phyloP scores from a whole-genome alignment of 1,139 yeast species.

The Geotrichum aggregatum region DNA sequence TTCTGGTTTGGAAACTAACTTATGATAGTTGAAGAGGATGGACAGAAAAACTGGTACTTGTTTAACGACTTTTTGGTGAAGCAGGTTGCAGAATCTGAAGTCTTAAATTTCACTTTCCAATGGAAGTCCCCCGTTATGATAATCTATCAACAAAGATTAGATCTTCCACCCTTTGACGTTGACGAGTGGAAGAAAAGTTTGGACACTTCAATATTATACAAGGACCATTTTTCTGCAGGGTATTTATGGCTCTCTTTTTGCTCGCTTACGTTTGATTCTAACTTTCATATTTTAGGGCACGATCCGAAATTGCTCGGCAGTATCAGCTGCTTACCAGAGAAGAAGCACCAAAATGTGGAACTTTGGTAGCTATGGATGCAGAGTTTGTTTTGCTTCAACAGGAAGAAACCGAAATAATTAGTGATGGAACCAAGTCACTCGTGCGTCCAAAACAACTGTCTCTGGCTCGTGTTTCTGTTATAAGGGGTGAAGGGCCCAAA shows the following conservation, averaged over 20 bases:
- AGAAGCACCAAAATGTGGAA: constrained; percentile 72
- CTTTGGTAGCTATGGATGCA: constrained; percentile 89
- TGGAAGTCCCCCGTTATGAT: constrained; percentile 86
- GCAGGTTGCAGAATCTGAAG: constrained; percentile 64
- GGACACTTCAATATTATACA: constrained; percentile 62
- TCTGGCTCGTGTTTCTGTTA: constrained; percentile 83
- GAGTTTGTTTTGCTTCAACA: constrained; percentile 84
- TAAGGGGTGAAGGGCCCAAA: constrained; percentile 68
- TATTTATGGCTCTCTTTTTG: neutral
- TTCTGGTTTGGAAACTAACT: neutral
- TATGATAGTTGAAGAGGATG: constrained; percentile 37
- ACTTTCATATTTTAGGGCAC: constrained; percentile 33
- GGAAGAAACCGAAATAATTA: constrained; percentile 72
- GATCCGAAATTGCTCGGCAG: constrained; percentile 57
- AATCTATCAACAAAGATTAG: constrained; percentile 49
- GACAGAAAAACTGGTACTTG: constrained; percentile 58
- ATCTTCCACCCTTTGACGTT: constrained; percentile 42
- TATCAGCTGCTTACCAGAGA: constrained; percentile 59
- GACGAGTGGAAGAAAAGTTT: constrained; percentile 45
- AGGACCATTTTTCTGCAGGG: constrained; percentile 73
- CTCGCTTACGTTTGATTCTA: too few species aligned
- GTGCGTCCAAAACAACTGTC: constrained; percentile 73
- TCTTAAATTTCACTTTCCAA: constrained; percentile 57
- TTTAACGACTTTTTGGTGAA: constrained; percentile 92
- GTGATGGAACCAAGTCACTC: constrained; percentile 63